Conservation (phyloP, 768 basidiomycete genomes). For the Tricholoma bakamatsutake region DNA sequence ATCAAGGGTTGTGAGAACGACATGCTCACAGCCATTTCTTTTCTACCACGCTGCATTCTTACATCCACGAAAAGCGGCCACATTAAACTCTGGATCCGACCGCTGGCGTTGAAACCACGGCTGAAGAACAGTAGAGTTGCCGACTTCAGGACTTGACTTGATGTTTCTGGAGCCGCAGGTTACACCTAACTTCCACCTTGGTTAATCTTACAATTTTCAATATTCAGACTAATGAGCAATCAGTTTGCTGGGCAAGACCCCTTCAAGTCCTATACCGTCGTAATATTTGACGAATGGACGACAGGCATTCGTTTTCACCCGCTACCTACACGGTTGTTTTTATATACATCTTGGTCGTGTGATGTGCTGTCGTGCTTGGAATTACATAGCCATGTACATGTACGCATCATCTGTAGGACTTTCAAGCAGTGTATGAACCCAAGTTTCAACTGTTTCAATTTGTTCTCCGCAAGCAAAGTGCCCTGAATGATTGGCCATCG, state of each 20-base stretch:
- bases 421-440: too few species aligned
- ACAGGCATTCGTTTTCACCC: too few species aligned
- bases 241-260: not conserved
- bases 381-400: too few species aligned
- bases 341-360: too few species aligned
- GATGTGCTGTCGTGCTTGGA: too few species aligned
- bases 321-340: not conserved
- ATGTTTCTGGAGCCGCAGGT: not conserved
- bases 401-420: too few species aligned
- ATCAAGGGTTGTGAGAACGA: slow-evolving; percentile 80
- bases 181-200: too few species aligned
- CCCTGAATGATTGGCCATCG: too few species aligned
- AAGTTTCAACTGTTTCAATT: too few species aligned
- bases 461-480: too few species aligned
- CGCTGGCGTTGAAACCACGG: slow-evolving; percentile 46
- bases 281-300: too few species aligned
- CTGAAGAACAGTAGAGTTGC: slow-evolving; percentile 11
- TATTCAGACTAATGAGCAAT: not conserved
- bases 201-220: not conserved
- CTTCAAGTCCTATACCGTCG: too few species aligned
- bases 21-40: slow-evolving; percentile 65
- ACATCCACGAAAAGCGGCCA: slow-evolving; percentile 75
- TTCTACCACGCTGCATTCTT: slow-evolving; percentile 73
- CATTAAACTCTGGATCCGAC: slow-evolving; percentile 82
- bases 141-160: slow-evolving; percentile 5